Evolutionary conservation across 192 early-diverging fungal genomes (phyloP).

Genomic region (Coemansia sp.): DNA sequence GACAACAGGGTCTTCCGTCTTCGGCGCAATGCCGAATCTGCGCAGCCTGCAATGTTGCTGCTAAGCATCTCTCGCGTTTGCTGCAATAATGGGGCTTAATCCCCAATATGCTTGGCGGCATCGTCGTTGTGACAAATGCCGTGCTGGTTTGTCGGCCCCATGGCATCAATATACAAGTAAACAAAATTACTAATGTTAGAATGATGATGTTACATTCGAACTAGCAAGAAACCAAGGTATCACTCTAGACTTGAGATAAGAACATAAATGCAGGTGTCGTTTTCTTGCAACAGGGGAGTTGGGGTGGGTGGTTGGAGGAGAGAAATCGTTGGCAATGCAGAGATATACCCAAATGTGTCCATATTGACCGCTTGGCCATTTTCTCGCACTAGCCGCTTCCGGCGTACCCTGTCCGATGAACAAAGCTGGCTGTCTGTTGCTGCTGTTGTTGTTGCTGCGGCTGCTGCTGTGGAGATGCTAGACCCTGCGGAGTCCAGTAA

Average conservation of each 20-base stretch:
- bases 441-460: slow-evolving; percentile 24
- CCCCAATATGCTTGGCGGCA: neutral
- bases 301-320: slow-evolving; percentile 1
- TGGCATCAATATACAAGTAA: neutral
- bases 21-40: neutral
- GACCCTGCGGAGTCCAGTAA: slow-evolving; percentile 35
- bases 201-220: slow-evolving; percentile 17
- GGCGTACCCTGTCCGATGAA: slow-evolving; percentile 46
- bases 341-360: neutral
- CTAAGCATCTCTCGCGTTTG: neutral
- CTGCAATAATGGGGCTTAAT: neutral
- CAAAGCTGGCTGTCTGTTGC: slow-evolving; percentile 21
- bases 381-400: slow-evolving; percentile 11
- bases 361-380: neutral
- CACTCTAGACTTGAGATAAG: slow-evolving; percentile 12
- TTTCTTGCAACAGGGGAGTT: slow-evolving; percentile 8
- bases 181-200: neutral
- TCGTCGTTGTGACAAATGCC: neutral
- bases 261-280: slow-evolving; percentile 16
- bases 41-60: neutral
- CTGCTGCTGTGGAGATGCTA: slow-evolving; percentile 39
- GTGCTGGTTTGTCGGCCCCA: neutral
- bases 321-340: neutral
- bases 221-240: neutral
- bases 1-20: neutral